Base-by-base conservation (phyloP, 2,329 filamentous ascomycete species). In the Penicillium brevicompactum region DNA sequence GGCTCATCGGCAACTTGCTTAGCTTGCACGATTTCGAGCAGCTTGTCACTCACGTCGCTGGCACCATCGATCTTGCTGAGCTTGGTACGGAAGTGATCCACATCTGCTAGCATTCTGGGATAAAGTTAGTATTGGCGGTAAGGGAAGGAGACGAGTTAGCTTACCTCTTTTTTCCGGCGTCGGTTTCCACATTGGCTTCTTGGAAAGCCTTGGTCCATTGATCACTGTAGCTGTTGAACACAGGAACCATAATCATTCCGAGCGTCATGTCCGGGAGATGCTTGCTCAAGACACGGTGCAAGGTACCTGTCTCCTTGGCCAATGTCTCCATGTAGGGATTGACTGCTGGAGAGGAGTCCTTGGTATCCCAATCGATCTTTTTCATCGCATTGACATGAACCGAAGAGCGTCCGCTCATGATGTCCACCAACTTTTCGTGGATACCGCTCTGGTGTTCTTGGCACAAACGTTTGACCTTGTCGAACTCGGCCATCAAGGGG, bases 361-460 rank as follows among this genome's bases (percentile, higher is more conserved):
- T 74, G 11, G 76, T 68, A 61, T 93, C 87, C 89, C 91, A 96
- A 60, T 90, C 81, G 41, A 92, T 84, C 46, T 84, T 83, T 69
- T 84, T 87, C 79, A 96, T 87, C 22, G 85, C 84, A 68, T 87
- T 88, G 38, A 91, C 87, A 67, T 93, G 91, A 6, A 87, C 78
- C 4, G 84, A 78, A 1, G 91, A 90, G 5, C 92, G 85, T 1
- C 85, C 86, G 52, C 87, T 88, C 89, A 97, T 95, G 49, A 97
- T 96, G 61, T 96, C 91, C 16, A 96, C 89, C 1, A 97, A 79
- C 71, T 97, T 97, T 68, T 96, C 91, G 70, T 94, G 91, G 56
- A 97, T 96, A 58, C 85, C 92, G 59, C 87, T 87, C 70, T 96
- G 92, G 69, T 97, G 92, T 69, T 97, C 92, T 69, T 96, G 91